Evolutionary conservation across 148 eudicot genomes (phyloP).

Genomic region (Heliamphora exappendiculata): DNA sequence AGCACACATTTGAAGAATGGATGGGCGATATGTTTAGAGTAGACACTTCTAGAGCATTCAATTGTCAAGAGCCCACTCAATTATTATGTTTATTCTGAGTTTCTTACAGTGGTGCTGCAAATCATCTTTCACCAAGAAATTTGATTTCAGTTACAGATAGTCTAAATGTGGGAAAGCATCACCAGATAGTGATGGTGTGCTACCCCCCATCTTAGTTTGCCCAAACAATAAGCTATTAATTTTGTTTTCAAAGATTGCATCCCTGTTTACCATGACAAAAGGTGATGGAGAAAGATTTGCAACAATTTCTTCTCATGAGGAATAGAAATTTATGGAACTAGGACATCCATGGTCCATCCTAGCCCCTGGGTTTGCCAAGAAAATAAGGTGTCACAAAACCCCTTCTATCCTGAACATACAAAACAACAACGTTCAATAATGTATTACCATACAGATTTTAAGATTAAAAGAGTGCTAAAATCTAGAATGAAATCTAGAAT

Average conservation of each 20-base stretch:
- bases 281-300: not conserved
- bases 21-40: not conserved
- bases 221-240: not conserved
- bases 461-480: too few species aligned
- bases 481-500: too few species aligned
- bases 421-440: too few species aligned
- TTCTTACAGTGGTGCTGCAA: not conserved
- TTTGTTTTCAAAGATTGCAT: not conserved
- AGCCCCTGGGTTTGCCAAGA: not conserved
- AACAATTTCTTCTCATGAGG: not conserved
- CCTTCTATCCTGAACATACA: too few species aligned
- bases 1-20: not conserved
- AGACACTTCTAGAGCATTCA: not conserved
- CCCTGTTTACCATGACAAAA: not conserved
- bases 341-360: not conserved
- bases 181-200: not conserved
- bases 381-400: not conserved
- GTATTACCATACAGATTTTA: too few species aligned
- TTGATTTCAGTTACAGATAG: not conserved
- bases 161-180: not conserved
- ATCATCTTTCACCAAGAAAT: not conserved
- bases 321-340: not conserved
- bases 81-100: not conserved
- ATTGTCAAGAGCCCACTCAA: not conserved
- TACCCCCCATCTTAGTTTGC: not conserved